These are phyloP conservation scores for Backusella tuberculispora DNA, from an alignment of 192 early-diverging fungal genomes.

Conservation along the genomic window DNA sequence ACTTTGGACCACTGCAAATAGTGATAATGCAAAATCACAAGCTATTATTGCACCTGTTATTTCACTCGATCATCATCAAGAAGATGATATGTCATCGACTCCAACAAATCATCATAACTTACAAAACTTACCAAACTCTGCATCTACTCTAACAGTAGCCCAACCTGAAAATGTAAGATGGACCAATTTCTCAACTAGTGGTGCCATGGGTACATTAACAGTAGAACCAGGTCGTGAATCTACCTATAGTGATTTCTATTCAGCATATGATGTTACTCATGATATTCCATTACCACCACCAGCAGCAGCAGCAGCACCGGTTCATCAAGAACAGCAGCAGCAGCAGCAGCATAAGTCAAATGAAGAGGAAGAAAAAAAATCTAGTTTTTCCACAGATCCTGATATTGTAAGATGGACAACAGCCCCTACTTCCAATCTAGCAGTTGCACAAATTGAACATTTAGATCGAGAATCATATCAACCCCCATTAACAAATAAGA, in stretches of 20 bases:
- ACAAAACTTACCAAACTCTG: background rate
- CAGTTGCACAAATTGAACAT: background rate
- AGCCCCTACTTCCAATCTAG: background rate
- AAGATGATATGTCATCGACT: background rate
- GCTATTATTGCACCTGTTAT: background rate
- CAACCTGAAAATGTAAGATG: conserved; percentile 17
- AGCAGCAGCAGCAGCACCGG: background rate
- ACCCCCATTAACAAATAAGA: background rate
- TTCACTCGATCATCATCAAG: background rate
- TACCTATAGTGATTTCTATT: conserved; percentile 9
- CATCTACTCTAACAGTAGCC: background rate
- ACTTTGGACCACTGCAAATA: conserved; percentile 22
- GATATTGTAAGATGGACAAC: conserved; percentile 23
- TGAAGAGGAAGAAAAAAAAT: background rate
- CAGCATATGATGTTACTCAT: background rate
- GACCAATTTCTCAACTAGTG: conserved; percentile 9
- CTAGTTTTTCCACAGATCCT: conserved; percentile 23
- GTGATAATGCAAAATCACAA: background rate
- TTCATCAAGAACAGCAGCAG: background rate
- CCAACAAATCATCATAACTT: background rate
- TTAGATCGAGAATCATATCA: background rate
- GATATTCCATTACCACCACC: background rate
- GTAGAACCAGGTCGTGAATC: background rate
- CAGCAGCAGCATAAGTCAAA: no score
- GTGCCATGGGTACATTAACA: background rate